phyloP scores from a whole-genome alignment of 164 flowering plant genomes.

The Aristolochia contorta region DNA sequence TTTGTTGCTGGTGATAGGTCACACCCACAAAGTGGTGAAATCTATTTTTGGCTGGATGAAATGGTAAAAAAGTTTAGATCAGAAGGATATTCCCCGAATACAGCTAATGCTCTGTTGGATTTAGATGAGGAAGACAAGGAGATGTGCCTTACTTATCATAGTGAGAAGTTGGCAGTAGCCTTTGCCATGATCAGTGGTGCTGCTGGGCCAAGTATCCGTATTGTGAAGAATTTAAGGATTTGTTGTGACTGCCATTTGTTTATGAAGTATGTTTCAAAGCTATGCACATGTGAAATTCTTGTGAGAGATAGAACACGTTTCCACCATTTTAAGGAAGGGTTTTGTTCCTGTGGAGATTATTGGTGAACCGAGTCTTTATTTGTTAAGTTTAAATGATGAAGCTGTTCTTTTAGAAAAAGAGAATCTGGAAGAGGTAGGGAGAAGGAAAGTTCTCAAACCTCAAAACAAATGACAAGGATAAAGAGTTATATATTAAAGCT shows the following conservation, averaged over 20 bases:
- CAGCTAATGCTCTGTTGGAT: constrained; percentile 1
- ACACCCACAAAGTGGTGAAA: not conserved
- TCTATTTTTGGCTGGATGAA: constrained; percentile 5
- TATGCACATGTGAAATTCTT: constrained; percentile 1
- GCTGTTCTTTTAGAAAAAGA: too few relatives aligned
- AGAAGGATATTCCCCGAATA: constrained; percentile 2
- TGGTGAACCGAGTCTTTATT: not conserved
- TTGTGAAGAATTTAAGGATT: constrained; percentile 6
- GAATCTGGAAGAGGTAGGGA: too few relatives aligned
- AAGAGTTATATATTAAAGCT: too few relatives aligned
- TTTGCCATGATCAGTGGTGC: constrained; percentile 1
- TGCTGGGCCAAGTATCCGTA: not conserved
- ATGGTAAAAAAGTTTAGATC: constrained; percentile 3
- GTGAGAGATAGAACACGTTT: constrained; percentile 1
- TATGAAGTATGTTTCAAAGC: constrained; percentile 7
- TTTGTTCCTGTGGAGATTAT: constrained; percentile 1
- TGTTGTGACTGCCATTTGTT: constrained; percentile 4
- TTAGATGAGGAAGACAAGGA: constrained; percentile 7
- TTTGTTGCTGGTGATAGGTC: constrained; percentile 5
- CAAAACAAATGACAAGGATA: too few relatives aligned
- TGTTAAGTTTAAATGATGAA: too few relatives aligned
- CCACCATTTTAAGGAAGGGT: not conserved
- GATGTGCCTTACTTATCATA: not conserved
- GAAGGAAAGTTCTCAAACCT: too few relatives aligned
- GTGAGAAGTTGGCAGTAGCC: constrained; percentile 5